Conservation (phyloP, 2,329 filamentous ascomycete species). For the Penicillium sp. region DNA sequence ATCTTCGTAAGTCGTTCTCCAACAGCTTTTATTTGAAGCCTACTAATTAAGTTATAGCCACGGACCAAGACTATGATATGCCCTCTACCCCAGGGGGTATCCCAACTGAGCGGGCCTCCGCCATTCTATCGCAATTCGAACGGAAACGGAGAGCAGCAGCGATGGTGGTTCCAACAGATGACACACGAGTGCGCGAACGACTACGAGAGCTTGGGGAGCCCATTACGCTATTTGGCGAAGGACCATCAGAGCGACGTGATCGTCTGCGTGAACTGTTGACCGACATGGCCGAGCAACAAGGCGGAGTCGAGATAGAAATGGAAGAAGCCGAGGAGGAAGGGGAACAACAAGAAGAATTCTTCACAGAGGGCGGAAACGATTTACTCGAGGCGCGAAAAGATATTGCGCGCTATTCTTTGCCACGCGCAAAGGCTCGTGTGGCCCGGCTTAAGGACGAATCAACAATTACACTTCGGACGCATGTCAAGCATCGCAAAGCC, state of each 20-base stretch:
- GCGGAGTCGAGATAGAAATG: constrained; percentile 50
- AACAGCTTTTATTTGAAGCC: not conserved
- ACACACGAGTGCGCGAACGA: constrained; percentile 75
- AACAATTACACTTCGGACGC: constrained; percentile 78
- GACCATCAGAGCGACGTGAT: constrained; percentile 78
- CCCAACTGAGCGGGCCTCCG: constrained; percentile 77
- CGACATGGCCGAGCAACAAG: constrained; percentile 65
- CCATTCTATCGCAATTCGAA: constrained; percentile 82
- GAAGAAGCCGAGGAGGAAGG: constrained; percentile 57
- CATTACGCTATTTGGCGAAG: constrained; percentile 91
- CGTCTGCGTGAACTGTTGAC: constrained; percentile 78
- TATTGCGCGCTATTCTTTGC: constrained; percentile 80
- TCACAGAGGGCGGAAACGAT: constrained; percentile 74
- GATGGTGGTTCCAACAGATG: constrained; percentile 90
- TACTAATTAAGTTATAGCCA: constrained; percentile 44
- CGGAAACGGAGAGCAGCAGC: constrained; percentile 85
- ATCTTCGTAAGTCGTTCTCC: constrained; percentile 56
- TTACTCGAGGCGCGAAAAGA: constrained; percentile 73
- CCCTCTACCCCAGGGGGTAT: constrained; percentile 64
- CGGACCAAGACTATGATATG: constrained; percentile 83
- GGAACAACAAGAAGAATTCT: constrained; percentile 90
- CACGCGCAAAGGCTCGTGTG: constrained; percentile 73
- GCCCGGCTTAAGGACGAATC: constrained; percentile 77
- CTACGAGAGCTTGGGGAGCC: constrained; percentile 88
- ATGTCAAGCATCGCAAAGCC: constrained; percentile 86